phyloP scores from a whole-genome alignment of 2,329 filamentous ascomycete species.

The Emergomyces africanus region DNA sequence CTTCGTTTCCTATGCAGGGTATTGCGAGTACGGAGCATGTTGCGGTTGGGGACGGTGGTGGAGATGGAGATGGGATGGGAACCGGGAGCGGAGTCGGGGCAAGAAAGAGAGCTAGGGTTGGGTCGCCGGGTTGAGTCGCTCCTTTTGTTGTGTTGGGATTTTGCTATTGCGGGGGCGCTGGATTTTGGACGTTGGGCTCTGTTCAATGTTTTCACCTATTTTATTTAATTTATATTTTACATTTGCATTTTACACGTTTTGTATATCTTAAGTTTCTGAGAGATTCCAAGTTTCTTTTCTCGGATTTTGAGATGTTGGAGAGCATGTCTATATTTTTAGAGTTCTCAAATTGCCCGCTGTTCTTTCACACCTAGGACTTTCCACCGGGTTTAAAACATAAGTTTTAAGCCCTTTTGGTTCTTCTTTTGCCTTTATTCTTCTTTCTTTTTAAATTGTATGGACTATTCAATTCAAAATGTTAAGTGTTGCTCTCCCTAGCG shows the following conservation, averaged over 20 bases:
- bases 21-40: neutral
- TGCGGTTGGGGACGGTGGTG: neutral
- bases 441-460: neutral
- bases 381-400: too few species aligned
- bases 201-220: too few species aligned
- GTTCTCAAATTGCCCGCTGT: neutral
- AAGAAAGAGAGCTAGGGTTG: constrained; percentile 1
- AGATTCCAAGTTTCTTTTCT: too few species aligned
- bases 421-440: neutral
- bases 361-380: neutral
- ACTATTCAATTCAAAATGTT: neutral
- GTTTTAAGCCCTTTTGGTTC: neutral
- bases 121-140: neutral
- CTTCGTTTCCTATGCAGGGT: neutral
- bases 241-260: neutral
- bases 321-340: neutral
- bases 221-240: neutral
- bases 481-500: neutral
- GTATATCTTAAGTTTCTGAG: neutral
- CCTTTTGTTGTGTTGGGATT: neutral
- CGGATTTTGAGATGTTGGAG: neutral
- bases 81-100: neutral
- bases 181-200: neutral
- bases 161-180: neutral
- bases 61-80: neutral